Evolutionary conservation across 768 basidiomycete genomes (phyloP).

Genomic region (Pleurotus sapidus): DNA sequence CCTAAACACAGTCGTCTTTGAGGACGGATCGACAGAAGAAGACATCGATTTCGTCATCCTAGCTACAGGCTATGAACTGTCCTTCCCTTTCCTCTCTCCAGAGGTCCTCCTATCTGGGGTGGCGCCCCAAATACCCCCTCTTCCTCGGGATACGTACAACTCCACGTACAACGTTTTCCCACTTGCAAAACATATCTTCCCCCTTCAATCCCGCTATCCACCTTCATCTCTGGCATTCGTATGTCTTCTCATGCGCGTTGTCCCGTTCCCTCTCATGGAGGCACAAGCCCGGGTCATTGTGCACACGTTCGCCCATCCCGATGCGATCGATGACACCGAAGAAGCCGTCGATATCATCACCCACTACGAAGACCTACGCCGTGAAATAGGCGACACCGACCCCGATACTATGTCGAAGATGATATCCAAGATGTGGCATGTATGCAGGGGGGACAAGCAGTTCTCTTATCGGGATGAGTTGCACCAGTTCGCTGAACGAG

Average conservation of each 20-base stretch:
- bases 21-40: constrained; percentile 53
- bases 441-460: constrained; percentile 48
- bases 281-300: constrained; percentile 68
- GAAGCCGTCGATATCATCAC: constrained; percentile 49
- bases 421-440: constrained; percentile 58
- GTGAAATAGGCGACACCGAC: constrained; percentile 20
- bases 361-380: constrained; percentile 42
- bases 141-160: constrained; percentile 55
- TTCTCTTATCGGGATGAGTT: constrained; percentile 68
- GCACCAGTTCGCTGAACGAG: constrained; percentile 39
- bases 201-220: constrained; percentile 45
- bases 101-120: constrained; percentile 27
- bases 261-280: constrained; percentile 78
- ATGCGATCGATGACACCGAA: constrained; percentile 40
- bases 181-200: constrained; percentile 68
- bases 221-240: constrained; percentile 60
- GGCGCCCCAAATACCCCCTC: constrained; percentile 44
- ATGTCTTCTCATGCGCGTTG: constrained; percentile 54
- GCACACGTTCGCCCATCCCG: constrained; percentile 50
- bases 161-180: constrained; percentile 69
- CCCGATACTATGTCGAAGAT: constrained; percentile 19
- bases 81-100: constrained; percentile 59
- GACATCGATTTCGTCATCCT: constrained; percentile 63
- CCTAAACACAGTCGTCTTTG: constrained; percentile 43
- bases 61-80: constrained; percentile 72